Evolutionary conservation across 2,329 filamentous ascomycete species (phyloP).

Genomic region (Endoconidiophora laricicola): DNA sequence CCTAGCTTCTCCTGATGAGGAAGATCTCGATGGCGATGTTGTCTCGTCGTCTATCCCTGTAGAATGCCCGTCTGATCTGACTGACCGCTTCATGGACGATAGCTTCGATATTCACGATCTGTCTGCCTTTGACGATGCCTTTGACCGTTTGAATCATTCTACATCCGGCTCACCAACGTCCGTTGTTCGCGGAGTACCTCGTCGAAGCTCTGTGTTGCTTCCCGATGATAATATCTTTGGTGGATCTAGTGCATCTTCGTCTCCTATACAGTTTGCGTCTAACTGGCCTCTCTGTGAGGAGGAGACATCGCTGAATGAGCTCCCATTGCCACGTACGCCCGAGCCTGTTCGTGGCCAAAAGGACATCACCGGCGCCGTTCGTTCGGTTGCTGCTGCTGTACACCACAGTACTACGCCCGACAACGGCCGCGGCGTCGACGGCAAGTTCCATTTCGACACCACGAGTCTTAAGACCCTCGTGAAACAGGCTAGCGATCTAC

Average conservation of each 20-base stretch:
- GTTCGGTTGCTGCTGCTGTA: slow-evolving; percentile 48
- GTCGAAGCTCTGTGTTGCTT: slow-evolving; percentile 45
- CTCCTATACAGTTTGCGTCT: slow-evolving; percentile 1
- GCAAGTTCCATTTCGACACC: slow-evolving; percentile 49
- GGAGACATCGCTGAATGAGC: slow-evolving; percentile 19
- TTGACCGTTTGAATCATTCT: neutral
- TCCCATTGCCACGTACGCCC: slow-evolving; percentile 16
- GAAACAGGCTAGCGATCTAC: slow-evolving; percentile 42
- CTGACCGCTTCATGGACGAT: slow-evolving; percentile 25
- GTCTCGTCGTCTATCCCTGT: slow-evolving; percentile 23
- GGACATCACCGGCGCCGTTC: slow-evolving; percentile 34
- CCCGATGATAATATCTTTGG: slow-evolving; percentile 53
- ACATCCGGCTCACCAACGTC: neutral
- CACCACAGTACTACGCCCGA: slow-evolving; percentile 34
- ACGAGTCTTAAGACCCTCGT: slow-evolving; percentile 52
- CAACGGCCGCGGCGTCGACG: slow-evolving; percentile 18
- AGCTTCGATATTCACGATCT: slow-evolving; percentile 8
- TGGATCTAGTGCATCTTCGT: slow-evolving; percentile 16
- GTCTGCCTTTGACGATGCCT: neutral
- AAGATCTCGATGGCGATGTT: slow-evolving; percentile 29
- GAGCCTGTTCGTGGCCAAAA: slow-evolving; percentile 16
- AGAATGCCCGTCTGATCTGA: slow-evolving; percentile 25
- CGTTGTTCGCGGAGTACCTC: slow-evolving; percentile 13
- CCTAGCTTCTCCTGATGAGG: slow-evolving; percentile 55
- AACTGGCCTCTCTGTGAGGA: slow-evolving; percentile 10